A percentile compares a stretch with the other conserved stretches of the same genome.
phyloP scores from a whole-genome alignment of 75 land plant species.

The Cryptomeria japonica region DNA sequence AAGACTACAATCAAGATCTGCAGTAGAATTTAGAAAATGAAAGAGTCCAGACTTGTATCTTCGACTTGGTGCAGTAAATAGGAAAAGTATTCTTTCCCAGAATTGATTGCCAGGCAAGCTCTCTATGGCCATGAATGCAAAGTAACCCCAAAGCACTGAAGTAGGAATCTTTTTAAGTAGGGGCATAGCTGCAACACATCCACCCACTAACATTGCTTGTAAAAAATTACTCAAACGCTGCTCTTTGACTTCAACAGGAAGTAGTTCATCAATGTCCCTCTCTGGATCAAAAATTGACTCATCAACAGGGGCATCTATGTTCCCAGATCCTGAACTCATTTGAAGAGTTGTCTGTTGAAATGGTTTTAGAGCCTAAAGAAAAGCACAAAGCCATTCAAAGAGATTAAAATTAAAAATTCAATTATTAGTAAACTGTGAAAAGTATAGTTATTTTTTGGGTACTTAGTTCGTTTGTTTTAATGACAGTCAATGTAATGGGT shows the following conservation, averaged over 20 bases:
- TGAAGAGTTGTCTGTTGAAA: constrained; percentile 59
- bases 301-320: constrained; percentile 65
- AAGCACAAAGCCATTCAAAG: not conserved
- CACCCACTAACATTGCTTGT: constrained; percentile 78
- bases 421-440: not conserved
- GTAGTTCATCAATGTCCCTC: constrained; percentile 79
- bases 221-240: constrained; percentile 87
- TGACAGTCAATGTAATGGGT: too few species aligned
- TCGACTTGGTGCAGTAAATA: constrained; percentile 84
- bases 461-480: too few species aligned
- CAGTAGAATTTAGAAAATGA: not conserved
- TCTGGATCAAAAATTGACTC: constrained; percentile 73
- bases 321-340: constrained; percentile 50
- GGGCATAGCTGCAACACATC: constrained; percentile 93
- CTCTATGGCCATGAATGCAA: constrained; percentile 98
- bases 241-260: constrained; percentile 91
- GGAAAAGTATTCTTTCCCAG: constrained; percentile 83
- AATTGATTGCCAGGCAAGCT: constrained; percentile 98
- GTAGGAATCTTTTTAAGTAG: constrained; percentile 76
- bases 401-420: not conserved
- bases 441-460: too few species aligned
- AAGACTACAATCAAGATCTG: not conserved
- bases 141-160: constrained; percentile 92
- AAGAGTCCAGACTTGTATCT: constrained; percentile 64
- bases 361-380: constrained; percentile 60